These are phyloP conservation scores for Cryomyces minteri DNA, from an alignment of 495 filamentous ascomycete genomes.

Conservation along the genomic window DNA sequence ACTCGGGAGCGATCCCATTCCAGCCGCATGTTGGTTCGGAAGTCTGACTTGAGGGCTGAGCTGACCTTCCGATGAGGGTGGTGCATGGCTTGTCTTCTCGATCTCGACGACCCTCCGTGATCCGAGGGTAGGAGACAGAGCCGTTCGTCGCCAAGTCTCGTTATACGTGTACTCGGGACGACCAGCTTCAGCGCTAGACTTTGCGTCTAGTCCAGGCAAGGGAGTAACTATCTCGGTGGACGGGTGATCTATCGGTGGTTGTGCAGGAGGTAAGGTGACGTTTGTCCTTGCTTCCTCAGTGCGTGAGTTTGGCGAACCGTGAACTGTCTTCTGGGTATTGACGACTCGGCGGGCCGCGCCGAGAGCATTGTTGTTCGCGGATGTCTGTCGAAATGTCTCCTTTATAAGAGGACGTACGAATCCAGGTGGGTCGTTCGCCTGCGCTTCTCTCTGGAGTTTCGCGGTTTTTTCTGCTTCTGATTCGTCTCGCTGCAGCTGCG, in stretches of 20 bases:
- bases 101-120: background rate
- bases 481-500: background rate
- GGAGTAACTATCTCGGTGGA: background rate
- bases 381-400: conserved; percentile 10
- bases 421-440: background rate
- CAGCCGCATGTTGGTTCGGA: background rate
- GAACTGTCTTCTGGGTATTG: conserved; percentile 4
- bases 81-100: background rate
- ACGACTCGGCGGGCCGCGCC: conserved; percentile 1
- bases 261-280: background rate
- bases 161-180: background rate
- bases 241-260: background rate
- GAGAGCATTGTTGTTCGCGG: background rate
- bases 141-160: background rate
- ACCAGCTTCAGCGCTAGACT: background rate
- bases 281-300: background rate
- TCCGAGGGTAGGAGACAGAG: background rate
- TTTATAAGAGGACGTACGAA: background rate
- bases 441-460: background rate
- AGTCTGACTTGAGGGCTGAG: background rate
- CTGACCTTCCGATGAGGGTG: background rate
- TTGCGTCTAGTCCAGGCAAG: background rate
- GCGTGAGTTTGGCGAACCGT: conserved; percentile 3
- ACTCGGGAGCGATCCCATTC: background rate
- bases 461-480: background rate